Evolutionary conservation across 495 filamentous ascomycete species (phyloP), one percentile per base, ranked within the genome.

Genomic region (Lasiosphaeris hirsuta): DNA sequence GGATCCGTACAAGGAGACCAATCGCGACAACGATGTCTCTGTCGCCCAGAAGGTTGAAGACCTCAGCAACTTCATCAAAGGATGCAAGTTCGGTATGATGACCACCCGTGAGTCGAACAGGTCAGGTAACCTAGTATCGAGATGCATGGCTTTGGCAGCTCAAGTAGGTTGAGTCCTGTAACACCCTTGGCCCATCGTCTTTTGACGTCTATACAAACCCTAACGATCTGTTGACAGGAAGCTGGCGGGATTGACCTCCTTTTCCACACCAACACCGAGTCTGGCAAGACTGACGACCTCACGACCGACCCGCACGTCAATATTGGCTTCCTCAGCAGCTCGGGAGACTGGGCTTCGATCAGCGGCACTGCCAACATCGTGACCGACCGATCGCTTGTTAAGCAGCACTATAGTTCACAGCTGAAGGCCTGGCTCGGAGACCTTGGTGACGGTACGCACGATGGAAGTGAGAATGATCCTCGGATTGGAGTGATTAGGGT

Each of bases 181-280:
- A 55, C 10, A 14, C 41, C 35, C 9, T 11, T 17, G 1, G 6
- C 18, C 10, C 18, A n/a, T 15, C 17, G 11, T 17, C 13, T 13
- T 17, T 18, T 8, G 11, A 10, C 23, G 49, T 18, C 40, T 10
- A 18, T 13, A 0, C 1, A 15, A n/a, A 44, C 43, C n/a, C 15
- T 35, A 10, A 5, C 36, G 30, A 35, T 54, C 33, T 19, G 23
- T 33, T 46, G 30, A 51, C n/a, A 92, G 89, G 86, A 94, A 73
- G 79, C 79, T 60, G 84, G 85, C 61, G 87, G 87, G 64, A 81
- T 95, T 48, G 92, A 96, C 71, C 84, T 96, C 45, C 80, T 96
- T 72, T 96, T 97, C 82, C 86, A 94, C 76, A 90, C 91, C 62
- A 96, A 96, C 78, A 90, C 90, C 57, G 89, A 94, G 69, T 92